Percentiles rank a stretch among this genome's conserved stretches.
Evolutionary conservation across 371 early-diverging fungal species (phyloP).

Genomic region (Saksenaea oblongispora): DNA sequence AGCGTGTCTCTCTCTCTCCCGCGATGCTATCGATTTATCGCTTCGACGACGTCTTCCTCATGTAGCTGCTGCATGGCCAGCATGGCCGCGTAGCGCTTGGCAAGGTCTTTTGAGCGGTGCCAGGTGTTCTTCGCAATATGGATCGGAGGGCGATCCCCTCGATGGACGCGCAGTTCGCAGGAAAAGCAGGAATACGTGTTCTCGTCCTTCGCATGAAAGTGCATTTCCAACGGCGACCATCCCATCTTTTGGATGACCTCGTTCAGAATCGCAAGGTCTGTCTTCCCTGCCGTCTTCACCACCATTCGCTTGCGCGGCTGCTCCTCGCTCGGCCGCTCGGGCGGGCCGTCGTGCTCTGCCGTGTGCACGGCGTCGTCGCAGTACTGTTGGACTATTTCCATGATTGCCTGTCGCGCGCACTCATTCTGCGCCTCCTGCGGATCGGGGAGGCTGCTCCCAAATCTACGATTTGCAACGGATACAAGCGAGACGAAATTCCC

Average conservation of each 20-base stretch:
- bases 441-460: background rate
- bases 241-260: background rate
- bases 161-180: background rate
- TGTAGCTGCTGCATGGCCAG: background rate
- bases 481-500: background rate
- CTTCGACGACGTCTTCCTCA: background rate
- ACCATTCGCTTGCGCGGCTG: background rate
- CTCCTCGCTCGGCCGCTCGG: too few relatives aligned
- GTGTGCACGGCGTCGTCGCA: background rate
- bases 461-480: background rate
- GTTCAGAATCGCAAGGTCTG: background rate
- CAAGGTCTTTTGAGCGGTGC: background rate
- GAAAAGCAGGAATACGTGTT: background rate
- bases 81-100: background rate
- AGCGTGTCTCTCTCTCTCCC: too few relatives aligned
- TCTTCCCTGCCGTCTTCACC: background rate
- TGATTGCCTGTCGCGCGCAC: background rate
- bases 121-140: background rate
- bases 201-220: background rate
- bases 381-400: background rate
- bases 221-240: background rate
- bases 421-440: background rate
- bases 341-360: background rate
- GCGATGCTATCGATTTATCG: too few relatives aligned
- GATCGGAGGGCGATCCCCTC: background rate